Conservation (phyloP, 441 rosid species). For the Eutrema salsugineum region DNA sequence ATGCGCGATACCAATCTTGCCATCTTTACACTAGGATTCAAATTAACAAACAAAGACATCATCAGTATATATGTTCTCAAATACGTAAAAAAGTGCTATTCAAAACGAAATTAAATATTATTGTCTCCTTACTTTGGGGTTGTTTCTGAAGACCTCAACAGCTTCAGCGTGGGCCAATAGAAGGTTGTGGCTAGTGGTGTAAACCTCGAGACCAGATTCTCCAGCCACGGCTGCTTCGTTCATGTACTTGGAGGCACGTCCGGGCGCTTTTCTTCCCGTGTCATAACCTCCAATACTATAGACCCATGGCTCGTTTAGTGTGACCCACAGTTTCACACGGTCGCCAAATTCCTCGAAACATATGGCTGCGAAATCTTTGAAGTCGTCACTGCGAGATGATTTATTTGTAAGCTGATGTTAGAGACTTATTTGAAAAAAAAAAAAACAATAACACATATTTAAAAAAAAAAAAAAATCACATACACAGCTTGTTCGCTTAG, state of each 20-base stretch:
- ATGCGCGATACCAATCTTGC: slow-evolving; percentile 38
- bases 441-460: no score
- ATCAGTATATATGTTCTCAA: neutral
- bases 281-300: slow-evolving; percentile 35
- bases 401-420: neutral
- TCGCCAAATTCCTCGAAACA: slow-evolving; percentile 52
- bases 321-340: slow-evolving; percentile 44
- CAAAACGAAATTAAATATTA: neutral
- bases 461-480: neutral
- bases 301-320: slow-evolving; percentile 37
- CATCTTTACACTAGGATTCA: slow-evolving; percentile 32
- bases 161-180: slow-evolving; percentile 48
- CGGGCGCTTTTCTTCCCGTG: slow-evolving; percentile 31
- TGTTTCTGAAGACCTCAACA: slow-evolving; percentile 32
- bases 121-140: slow-evolving; percentile 26
- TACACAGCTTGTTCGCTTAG: slow-evolving; percentile 40
- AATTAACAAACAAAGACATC: neutral
- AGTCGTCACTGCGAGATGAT: slow-evolving; percentile 34
- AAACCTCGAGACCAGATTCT: slow-evolving; percentile 37
- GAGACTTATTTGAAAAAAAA: neutral
- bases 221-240: slow-evolving; percentile 36
- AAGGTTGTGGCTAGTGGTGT: slow-evolving; percentile 35
- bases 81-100: neutral
- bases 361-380: slow-evolving; percentile 30
- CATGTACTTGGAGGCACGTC: slow-evolving; percentile 39